Percentiles rank a stretch among this genome's conserved stretches.
Conservation (phyloP, 495 filamentous ascomycete genomes). For the Hyaloscypha variabilis region DNA sequence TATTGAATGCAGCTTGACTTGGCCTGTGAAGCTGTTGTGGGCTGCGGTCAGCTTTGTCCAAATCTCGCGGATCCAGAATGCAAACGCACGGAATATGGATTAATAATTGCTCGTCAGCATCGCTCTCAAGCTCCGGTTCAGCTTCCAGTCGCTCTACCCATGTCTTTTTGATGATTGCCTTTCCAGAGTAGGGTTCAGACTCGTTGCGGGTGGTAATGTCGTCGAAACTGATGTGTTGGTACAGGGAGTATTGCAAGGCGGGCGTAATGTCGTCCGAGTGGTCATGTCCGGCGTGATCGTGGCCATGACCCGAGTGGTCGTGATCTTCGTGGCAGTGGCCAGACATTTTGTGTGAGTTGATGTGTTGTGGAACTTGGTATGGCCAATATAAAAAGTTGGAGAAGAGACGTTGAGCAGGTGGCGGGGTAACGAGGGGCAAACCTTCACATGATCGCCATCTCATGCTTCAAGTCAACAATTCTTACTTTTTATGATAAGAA, state of each 20-base stretch:
- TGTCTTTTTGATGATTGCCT: slow-evolving; percentile 81
- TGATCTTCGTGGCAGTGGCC: slow-evolving; percentile 34
- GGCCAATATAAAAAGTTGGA: not conserved
- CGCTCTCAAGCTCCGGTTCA: slow-evolving; percentile 76
- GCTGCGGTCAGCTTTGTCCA: slow-evolving; percentile 10
- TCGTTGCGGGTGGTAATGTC: slow-evolving; percentile 87
- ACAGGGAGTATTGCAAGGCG: slow-evolving; percentile 83
- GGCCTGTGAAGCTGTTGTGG: slow-evolving; percentile 78
- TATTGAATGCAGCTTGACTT: slow-evolving; percentile 88
- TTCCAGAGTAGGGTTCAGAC: slow-evolving; percentile 63
- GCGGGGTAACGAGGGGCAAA: slow-evolving; percentile 19
- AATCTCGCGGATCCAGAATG: not conserved
- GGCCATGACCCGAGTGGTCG: slow-evolving; percentile 37
- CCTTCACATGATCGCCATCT: not conserved
- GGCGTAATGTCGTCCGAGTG: slow-evolving; percentile 91
- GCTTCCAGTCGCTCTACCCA: slow-evolving; percentile 77
- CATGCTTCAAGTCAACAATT: not conserved
- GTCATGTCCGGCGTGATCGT: slow-evolving; percentile 53
- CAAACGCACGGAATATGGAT: slow-evolving; percentile 79
- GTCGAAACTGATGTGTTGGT: slow-evolving; percentile 89
- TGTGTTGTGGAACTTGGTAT: not conserved
- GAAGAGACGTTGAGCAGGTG: not conserved
- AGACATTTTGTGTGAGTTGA: slow-evolving; percentile 41
- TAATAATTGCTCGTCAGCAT: slow-evolving; percentile 90
- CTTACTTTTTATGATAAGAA: not conserved